Conservation (phyloP, 345 rosid genomes). For the Zanthoxylum bungeanum region DNA sequence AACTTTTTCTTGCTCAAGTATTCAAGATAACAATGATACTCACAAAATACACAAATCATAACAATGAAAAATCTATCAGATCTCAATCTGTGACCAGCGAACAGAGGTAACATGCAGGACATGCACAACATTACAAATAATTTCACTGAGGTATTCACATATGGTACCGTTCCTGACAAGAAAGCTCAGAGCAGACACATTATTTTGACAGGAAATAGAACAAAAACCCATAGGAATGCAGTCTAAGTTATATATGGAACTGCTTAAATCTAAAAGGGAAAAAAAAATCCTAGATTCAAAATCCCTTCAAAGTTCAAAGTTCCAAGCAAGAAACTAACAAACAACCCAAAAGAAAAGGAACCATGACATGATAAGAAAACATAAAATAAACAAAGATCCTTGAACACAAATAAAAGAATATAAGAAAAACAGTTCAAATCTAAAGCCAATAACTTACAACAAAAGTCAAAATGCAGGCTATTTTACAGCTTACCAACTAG, state of each 20-base stretch:
- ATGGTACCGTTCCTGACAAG: no score
- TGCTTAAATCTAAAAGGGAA: constrained; percentile 8
- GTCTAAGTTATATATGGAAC: background rate
- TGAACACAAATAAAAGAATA: constrained; percentile 3
- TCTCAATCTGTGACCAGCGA: background rate
- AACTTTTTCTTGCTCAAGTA: background rate
- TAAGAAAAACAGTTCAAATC: constrained; percentile 25
- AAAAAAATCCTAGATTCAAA: constrained; percentile 9
- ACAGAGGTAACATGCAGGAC: background rate
- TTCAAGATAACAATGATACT: constrained; percentile 12
- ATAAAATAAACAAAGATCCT: constrained; percentile 10
- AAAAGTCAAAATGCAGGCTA: constrained; percentile 41
- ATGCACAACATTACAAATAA: background rate
- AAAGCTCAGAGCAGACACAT: constrained; percentile 17
- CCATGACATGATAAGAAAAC: background rate
- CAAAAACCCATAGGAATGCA: background rate
- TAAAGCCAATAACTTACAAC: constrained; percentile 20
- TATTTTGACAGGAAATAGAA: constrained; percentile 17
- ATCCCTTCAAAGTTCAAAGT: constrained; percentile 12
- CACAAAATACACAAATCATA: constrained; percentile 24
- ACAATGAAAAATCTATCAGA: constrained; percentile 16
- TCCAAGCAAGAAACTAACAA: background rate
- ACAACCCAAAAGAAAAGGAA: constrained; percentile 14
- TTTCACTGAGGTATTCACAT: no score
- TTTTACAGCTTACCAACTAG: constrained; percentile 52